Base-by-base conservation (phyloP, 306 rosid genomes). In the Fragaria iinumae region DNA sequence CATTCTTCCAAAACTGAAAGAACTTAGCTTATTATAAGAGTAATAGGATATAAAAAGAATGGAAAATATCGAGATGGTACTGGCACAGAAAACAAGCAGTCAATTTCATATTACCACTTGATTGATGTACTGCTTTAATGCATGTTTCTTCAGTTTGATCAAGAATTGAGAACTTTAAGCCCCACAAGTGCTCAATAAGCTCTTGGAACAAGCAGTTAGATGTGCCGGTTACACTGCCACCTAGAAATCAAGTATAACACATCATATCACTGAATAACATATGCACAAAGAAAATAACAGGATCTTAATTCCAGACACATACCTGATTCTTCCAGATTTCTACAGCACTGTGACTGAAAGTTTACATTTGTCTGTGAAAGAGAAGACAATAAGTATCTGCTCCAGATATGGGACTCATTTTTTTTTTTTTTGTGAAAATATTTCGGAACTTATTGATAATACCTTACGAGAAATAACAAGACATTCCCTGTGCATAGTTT, bases 151-250 rank as follows among this genome's bases (percentile, higher is more conserved):
- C 93, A 77, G 79, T 81, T 81, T 80, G 88, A 86, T 68, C 4
- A 73, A 80, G 73, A 45, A 84, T 38, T 8, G 93, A 90, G 83
- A 95, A 78, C 80, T 95, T 90, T 96, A 95, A 86, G 71, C 90
- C 97, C 86, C 87, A 75, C 81, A 90, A 75, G 70, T 80, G 79
- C 88, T 90, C 98, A 74, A 86, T 75, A 74, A 95, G 91, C 76
- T 81, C 84, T 76, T 89, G 96, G 79, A 87, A 84, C 50, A 87
- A 74, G 84, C 93, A 88, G 70, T 73, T 74, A 72, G 74, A 52
- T 60, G 38, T 50, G 60, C 50, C 79, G 75, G 77, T 74, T 66
- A 77, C 55, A 67, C 70, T 76, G 72, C 67, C 80, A 72, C 89
- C 96, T 94, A 87, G 55, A 82, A 59, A 79, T 74, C 39, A 60